Evolutionary conservation across 208 protist species (phyloP).

Genomic region (Acanthamoeba royreba): DNA sequence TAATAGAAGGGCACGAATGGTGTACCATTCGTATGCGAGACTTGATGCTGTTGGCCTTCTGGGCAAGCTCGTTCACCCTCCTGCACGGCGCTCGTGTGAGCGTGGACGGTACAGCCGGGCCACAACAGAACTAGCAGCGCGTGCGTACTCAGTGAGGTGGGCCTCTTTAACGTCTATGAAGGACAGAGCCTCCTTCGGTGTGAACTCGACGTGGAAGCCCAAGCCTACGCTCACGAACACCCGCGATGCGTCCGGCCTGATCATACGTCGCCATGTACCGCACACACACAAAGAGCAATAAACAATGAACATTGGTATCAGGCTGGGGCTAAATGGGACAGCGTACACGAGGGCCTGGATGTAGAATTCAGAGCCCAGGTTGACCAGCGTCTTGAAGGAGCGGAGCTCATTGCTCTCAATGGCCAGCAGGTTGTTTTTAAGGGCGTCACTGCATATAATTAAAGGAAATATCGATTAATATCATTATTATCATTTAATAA

Average conservation of each 20-base stretch:
- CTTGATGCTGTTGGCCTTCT: not conserved
- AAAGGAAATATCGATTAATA: not conserved
- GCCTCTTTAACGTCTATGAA: not conserved
- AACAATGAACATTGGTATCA: not conserved
- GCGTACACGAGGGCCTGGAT: not conserved
- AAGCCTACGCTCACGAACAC: not conserved
- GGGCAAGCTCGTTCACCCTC: not conserved
- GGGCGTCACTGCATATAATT: not conserved
- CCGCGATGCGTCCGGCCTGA: not conserved
- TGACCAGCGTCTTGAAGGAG: not conserved
- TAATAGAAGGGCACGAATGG: too few relatives aligned
- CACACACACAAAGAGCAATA: not conserved
- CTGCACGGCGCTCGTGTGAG: not conserved
- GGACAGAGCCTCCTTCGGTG: not conserved
- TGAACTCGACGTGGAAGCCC: slow-evolving; percentile 19
- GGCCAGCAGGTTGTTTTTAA: not conserved
- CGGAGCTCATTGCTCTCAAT: not conserved
- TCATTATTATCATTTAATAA: too few relatives aligned
- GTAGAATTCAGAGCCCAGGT: slow-evolving; percentile 8
- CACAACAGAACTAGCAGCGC: not conserved
- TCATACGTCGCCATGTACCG: not conserved
- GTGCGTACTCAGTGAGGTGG: not conserved
- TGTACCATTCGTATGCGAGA: not conserved
- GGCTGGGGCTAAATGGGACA: not conserved
- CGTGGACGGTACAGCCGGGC: not conserved